Evolutionary conservation across 106 monocot genomes (phyloP), one percentile per base, ranked within the genome.

Genomic region (Apostasia ramifera): DNA sequence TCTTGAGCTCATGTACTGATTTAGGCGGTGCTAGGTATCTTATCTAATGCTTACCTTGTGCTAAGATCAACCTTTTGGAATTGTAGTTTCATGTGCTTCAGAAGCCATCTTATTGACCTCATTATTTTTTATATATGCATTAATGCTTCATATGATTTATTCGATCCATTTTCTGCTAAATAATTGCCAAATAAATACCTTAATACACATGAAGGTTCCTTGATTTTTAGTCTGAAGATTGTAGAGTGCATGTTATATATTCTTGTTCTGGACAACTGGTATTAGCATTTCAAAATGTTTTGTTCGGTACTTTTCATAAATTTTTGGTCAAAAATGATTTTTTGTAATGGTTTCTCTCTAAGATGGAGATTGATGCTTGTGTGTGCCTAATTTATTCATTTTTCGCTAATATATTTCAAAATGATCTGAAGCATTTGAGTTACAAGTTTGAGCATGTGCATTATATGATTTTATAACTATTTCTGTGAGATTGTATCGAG

Each of bases 1-100:
- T 95, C 55, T 71, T 95, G 61, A 89, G 92, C 81, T 89, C 91
- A 42, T 95, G 91, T 78, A 84, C 86, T 68, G 95, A 95, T 73
- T 76, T 89, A 12, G 89, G 86, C 10, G 86, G 95, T 67, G 89
- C 89, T 39, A 89, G 95, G 95, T 95, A 57, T 56, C 74, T 38
- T 67, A 52, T 13, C 68, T 39, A 46, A 14, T 46, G 11, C 10
- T 59, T 59, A 40, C 0, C 9, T 40, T 15, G 41, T 59, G 59
- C 37, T 59, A 37, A 8, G 6, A 56, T 56, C 13, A 56, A 15
- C 39, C 39, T 39, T 58, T 6, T 11, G 52, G 58, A 26, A 26
- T 26, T 11, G 58, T 58, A 58, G 8, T 26, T 58, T 39, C 39
- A 58, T 6, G 39, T 39, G 37, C 58, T 38, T 38, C 56, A 13